phyloP scores from a whole-genome alignment of 176 grass and related monocot species.

The Aegilops tauschii region DNA sequence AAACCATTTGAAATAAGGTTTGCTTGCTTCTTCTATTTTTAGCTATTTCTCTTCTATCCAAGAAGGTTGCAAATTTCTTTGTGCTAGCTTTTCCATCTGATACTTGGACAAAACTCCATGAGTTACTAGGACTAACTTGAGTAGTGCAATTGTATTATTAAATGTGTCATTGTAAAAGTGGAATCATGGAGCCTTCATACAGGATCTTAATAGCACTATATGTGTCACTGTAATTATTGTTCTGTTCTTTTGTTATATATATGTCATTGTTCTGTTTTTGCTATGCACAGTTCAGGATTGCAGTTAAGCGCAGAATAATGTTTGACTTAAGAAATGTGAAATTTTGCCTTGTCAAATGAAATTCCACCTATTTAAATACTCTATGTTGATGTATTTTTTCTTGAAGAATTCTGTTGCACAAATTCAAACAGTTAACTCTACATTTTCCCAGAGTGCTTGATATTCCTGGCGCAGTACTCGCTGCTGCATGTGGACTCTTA shows the following conservation, averaged over 20 bases:
- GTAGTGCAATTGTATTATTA: not conserved
- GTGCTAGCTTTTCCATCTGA: not conserved
- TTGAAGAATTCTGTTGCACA: slow-evolving; percentile 12
- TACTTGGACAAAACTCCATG: slow-evolving; percentile 8
- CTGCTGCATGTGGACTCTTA: slow-evolving; percentile 56
- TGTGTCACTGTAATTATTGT: not conserved
- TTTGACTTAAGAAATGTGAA: not conserved
- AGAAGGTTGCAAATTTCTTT: not conserved
- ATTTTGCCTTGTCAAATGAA: not conserved
- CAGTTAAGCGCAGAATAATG: not conserved
- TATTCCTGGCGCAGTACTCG: slow-evolving; percentile 65
- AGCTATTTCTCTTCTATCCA: not conserved
- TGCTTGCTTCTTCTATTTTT: slow-evolving; percentile 21
- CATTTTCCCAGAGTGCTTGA: slow-evolving; percentile 57
- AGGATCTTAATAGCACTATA: not conserved
- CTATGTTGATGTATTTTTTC: not conserved
- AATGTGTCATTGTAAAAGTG: not conserved
- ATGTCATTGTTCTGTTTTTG: slow-evolving; percentile 3
- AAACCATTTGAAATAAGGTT: slow-evolving; percentile 91
- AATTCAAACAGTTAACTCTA: slow-evolving; percentile 21
- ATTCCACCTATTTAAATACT: not conserved
- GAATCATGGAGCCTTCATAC: not conserved
- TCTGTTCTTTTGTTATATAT: slow-evolving; percentile 19
- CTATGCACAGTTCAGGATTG: not conserved
- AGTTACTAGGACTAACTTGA: not conserved